phyloP scores from a whole-genome alignment of 192 early-diverging fungal species.

The Dispira simplex region DNA sequence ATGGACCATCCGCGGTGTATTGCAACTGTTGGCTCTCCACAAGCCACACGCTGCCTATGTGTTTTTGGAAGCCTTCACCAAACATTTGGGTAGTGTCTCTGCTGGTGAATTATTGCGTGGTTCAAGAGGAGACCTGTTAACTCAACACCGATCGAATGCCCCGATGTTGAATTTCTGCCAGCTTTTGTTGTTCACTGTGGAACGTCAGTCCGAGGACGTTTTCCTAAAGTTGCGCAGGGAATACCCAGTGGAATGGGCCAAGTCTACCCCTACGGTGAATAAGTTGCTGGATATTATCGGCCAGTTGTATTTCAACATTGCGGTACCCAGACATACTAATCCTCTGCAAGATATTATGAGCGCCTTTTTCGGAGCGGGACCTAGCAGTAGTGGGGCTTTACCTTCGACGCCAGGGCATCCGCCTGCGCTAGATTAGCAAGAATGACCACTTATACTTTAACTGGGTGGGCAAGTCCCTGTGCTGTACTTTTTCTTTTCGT shows the following conservation, averaged over 20 bases:
- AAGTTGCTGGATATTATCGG: slow-evolving; percentile 7
- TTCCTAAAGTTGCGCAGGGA: background rate
- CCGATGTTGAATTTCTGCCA: slow-evolving; percentile 6
- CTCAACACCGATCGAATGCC: background rate
- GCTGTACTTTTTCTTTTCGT: no score
- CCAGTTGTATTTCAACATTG: background rate
- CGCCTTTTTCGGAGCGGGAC: background rate
- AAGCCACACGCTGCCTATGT: background rate
- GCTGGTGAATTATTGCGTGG: no score
- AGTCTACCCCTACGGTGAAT: background rate
- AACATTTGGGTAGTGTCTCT: background rate
- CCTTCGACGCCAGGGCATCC: no score
- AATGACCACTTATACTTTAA: no score
- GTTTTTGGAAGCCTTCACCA: background rate
- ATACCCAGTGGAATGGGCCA: slow-evolving; percentile 4
- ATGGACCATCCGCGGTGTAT: background rate
- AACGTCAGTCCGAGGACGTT: background rate
- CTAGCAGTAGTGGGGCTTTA: background rate
- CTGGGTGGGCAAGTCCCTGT: no score
- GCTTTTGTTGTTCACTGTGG: slow-evolving; percentile 2
- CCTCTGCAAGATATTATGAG: slow-evolving; percentile 10
- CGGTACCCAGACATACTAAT: background rate
- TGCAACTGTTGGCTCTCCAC: slow-evolving; percentile 6
- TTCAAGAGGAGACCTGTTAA: background rate
- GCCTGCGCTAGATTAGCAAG: no score